Evolutionary conservation across 2,329 filamentous ascomycete species (phyloP).

Genomic region (Neopestalotiopsis sp.): DNA sequence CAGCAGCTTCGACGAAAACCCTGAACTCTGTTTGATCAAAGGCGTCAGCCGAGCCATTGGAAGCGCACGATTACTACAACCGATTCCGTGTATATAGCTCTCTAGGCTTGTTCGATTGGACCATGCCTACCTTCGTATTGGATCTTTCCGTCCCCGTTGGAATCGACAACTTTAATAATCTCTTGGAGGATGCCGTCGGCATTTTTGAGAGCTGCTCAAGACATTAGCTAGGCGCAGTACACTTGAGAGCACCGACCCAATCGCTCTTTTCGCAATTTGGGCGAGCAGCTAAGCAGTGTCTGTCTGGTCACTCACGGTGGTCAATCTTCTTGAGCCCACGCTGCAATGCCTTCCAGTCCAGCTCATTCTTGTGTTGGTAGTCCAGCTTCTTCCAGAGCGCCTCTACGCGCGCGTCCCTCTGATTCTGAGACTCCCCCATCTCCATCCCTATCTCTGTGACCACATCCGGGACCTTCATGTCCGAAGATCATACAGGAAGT

Average conservation of each 20-base stretch:
- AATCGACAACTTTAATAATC: slow-evolving; percentile 83
- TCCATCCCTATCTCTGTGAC: slow-evolving; percentile 62
- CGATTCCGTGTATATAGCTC: too few species aligned
- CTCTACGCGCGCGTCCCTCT: slow-evolving; percentile 81
- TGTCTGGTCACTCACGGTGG: slow-evolving; percentile 70
- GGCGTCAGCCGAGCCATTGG: slow-evolving; percentile 16
- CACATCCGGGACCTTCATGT: slow-evolving; percentile 54
- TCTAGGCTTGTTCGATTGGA: background rate
- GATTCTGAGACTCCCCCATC: slow-evolving; percentile 76
- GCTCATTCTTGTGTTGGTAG: slow-evolving; percentile 73
- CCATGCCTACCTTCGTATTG: slow-evolving; percentile 76
- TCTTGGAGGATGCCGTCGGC: slow-evolving; percentile 83
- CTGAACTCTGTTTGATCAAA: slow-evolving; percentile 73
- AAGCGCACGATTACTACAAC: background rate
- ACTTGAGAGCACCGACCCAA: slow-evolving; percentile 17
- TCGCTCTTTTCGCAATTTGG: slow-evolving; percentile 20
- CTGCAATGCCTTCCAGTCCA: slow-evolving; percentile 85
- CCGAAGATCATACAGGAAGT: slow-evolving; percentile 43
- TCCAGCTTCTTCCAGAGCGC: slow-evolving; percentile 85
- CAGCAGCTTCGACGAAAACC: slow-evolving; percentile 84
- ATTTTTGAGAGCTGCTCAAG: slow-evolving; percentile 75
- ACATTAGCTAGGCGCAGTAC: slow-evolving; percentile 6
- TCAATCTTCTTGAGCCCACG: slow-evolving; percentile 87
- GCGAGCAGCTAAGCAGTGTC: background rate
- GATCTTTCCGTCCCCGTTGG: slow-evolving; percentile 86